A percentile compares a stretch with the other conserved stretches of the same genome.
Evolutionary conservation across 306 rosid genomes (phyloP).

Genomic region (Betula pendula): DNA sequence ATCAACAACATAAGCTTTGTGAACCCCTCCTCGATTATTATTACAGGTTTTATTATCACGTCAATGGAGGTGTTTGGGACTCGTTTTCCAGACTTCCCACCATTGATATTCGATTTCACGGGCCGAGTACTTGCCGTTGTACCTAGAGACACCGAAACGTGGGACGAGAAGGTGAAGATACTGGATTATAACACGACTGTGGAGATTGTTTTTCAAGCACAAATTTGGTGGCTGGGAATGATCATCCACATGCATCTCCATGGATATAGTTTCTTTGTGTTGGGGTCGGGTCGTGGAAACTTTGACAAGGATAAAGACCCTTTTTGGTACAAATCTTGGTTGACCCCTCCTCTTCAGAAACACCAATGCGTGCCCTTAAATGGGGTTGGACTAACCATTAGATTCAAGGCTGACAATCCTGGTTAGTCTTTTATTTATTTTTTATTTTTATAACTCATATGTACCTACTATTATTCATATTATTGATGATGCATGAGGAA

Average conservation of each 20-base stretch:
- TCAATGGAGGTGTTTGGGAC: constrained; percentile 23
- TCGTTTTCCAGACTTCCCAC: constrained; percentile 27
- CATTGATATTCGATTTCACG: constrained; percentile 29
- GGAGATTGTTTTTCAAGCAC: constrained; percentile 37
- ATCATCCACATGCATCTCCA: constrained; percentile 44
- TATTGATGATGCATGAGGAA: too few relatives aligned
- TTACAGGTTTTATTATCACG: constrained; percentile 29
- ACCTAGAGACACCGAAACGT: constrained; percentile 16
- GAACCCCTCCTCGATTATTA: constrained; percentile 23
- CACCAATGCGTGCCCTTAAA: constrained; percentile 31
- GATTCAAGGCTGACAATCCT: constrained; percentile 37
- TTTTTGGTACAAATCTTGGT: constrained; percentile 32
- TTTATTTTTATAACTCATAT: neutral
- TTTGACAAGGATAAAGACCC: constrained; percentile 35
- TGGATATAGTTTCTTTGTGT: constrained; percentile 33
- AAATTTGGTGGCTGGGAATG: constrained; percentile 25
- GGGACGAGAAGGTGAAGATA: constrained; percentile 31
- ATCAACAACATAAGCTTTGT: constrained; percentile 40
- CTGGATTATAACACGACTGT: constrained; percentile 26
- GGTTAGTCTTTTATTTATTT: constrained; percentile 11
- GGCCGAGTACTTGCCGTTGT: constrained; percentile 8
- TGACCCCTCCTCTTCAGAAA: constrained; percentile 37
- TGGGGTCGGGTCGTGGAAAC: constrained; percentile 31
- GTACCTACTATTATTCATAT: too few relatives aligned
- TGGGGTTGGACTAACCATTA: constrained; percentile 32